Evolutionary conservation across 2,329 filamentous ascomycete genomes (phyloP).

Genomic region (Catunica adiposa): DNA sequence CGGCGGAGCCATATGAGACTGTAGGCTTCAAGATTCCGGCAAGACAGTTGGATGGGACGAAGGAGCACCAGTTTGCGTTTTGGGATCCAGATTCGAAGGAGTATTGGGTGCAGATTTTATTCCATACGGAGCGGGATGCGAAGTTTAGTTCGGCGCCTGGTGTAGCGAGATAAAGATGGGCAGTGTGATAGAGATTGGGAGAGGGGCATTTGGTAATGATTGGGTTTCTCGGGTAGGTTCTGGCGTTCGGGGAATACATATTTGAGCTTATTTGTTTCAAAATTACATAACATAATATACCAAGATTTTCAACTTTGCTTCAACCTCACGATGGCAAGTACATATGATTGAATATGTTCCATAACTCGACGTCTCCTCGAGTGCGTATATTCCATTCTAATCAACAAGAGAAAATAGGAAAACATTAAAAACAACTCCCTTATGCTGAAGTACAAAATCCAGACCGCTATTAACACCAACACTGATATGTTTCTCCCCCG

Average conservation of each 20-base stretch:
- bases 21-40: constrained; percentile 93
- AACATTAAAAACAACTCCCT: background rate
- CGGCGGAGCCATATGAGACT: constrained; percentile 95
- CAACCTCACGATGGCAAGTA: background rate
- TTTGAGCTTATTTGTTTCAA: background rate
- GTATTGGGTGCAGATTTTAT: constrained; percentile 95
- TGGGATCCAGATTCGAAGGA: constrained; percentile 93
- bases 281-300: background rate
- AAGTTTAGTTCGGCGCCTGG: constrained; percentile 55
- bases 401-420: background rate
- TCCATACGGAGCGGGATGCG: constrained; percentile 96
- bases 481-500: background rate
- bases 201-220: background rate
- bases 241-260: constrained; percentile 1
- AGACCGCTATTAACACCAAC: background rate
- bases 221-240: background rate
- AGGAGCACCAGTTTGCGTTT: constrained; percentile 81
- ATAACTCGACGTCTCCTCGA: background rate
- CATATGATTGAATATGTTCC: background rate
- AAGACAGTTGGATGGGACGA: constrained; percentile 75
- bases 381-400: background rate
- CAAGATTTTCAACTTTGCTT: background rate
- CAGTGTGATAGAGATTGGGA: constrained; percentile 23
- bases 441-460: background rate
- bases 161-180: constrained; percentile 34